Evolutionary conservation across 805 yeast species (phyloP).

Genomic region (Metschnikowia gruessii): DNA sequence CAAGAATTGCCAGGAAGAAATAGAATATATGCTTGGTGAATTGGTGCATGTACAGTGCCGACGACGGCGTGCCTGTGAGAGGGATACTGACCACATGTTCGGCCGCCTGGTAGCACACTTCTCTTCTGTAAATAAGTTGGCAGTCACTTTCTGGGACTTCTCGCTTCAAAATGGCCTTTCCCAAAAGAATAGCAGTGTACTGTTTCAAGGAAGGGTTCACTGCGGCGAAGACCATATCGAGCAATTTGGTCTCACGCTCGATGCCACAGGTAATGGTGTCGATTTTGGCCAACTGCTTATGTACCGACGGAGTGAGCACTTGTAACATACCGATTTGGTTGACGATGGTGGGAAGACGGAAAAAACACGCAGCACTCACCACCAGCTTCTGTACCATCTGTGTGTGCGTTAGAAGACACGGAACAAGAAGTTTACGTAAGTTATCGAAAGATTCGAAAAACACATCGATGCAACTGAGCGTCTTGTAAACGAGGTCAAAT

Average conservation of each 20-base stretch:
- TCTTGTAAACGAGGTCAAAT: conserved; percentile 21
- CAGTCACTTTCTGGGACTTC: conserved; percentile 30
- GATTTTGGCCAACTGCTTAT: conserved; percentile 32
- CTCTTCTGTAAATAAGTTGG: conserved; percentile 35
- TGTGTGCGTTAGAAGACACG: conserved; percentile 35
- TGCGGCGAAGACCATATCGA: conserved; percentile 29
- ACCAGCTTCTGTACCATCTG: conserved; percentile 26
- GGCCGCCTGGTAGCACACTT: conserved; percentile 40
- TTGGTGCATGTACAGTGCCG: conserved; percentile 22
- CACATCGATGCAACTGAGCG: conserved; percentile 35
- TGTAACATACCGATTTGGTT: conserved; percentile 25
- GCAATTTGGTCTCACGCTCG: conserved; percentile 32
- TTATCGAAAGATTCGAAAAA: conserved; percentile 40
- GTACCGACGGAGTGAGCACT: conserved; percentile 22
- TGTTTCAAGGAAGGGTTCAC: conserved; percentile 36
- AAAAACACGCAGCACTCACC: conserved; percentile 26
- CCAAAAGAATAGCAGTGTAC: conserved; percentile 38
- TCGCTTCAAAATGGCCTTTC: conserved; percentile 39
- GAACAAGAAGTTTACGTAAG: conserved; percentile 36
- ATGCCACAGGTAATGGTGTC: conserved; percentile 40
- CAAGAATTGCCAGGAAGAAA: conserved; percentile 23
- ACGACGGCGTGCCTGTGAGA: conserved; percentile 31
- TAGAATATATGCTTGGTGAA: conserved; percentile 27
- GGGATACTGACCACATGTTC: conserved; percentile 44
- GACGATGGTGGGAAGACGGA: conserved; percentile 30